Percentiles rank a stretch among this genome's conserved stretches.
Conservation (phyloP, 2,329 filamentous ascomycete genomes). For the Colletotrichum chrysophilum region DNA sequence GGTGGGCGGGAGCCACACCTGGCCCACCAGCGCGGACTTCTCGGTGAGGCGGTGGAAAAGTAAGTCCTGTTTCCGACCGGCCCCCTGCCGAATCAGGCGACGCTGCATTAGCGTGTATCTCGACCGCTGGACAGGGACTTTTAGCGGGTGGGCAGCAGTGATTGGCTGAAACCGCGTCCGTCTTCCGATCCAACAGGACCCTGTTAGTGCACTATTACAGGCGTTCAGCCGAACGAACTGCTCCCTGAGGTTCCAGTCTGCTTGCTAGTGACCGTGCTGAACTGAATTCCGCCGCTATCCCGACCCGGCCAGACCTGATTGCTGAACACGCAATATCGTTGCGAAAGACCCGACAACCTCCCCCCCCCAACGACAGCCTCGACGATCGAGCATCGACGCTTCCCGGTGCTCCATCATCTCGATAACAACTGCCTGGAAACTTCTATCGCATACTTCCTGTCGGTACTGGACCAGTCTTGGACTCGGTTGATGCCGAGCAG, state of each 20-base stretch:
- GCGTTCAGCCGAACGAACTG: slow-evolving; percentile 7
- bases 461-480: background rate
- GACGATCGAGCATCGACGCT: background rate
- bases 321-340: background rate
- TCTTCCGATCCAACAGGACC: background rate
- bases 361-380: background rate
- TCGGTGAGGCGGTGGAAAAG: slow-evolving; percentile 18
- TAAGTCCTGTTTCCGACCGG: background rate
- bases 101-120: slow-evolving; percentile 19
- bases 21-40: background rate
- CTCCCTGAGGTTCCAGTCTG: background rate
- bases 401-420: background rate
- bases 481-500: slow-evolving; percentile 19
- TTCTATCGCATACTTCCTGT: background rate
- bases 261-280: background rate
- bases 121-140: slow-evolving; percentile 21
- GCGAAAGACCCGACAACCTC: slow-evolving; percentile 3
- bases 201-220: slow-evolving; percentile 12
- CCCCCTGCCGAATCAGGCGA: slow-evolving; percentile 3
- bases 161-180: background rate
- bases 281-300: slow-evolving; percentile 8
- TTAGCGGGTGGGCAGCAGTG: background rate
- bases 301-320: background rate
- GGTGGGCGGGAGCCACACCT: background rate
- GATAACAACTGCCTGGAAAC: background rate